These are phyloP conservation scores for Symbiodinium natans DNA, from an alignment of 73 alveolate genomes.

Conservation along the genomic window DNA sequence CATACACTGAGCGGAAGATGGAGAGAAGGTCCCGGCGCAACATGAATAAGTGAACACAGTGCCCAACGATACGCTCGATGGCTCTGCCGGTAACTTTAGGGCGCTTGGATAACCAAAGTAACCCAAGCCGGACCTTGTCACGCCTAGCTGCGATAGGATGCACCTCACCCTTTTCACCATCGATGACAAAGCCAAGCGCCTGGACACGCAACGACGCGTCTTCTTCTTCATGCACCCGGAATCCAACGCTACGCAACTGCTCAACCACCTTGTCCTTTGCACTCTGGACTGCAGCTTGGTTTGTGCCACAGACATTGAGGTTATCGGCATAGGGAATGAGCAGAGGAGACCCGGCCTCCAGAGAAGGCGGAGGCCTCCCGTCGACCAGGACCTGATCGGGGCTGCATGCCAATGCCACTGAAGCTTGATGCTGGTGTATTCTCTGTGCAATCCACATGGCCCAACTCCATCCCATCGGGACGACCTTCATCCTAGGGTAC, in stretches of 20 bases:
- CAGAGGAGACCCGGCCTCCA: background rate
- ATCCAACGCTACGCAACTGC: background rate
- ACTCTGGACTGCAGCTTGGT: background rate
- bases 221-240: constrained; percentile 41
- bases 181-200: constrained; percentile 16
- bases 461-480: constrained; percentile 92
- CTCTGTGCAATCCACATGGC: constrained; percentile 63
- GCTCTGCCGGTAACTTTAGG: constrained; percentile 29
- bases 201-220: background rate
- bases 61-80: constrained; percentile 20
- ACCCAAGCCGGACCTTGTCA: background rate
- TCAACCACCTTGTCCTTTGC: background rate
- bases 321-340: constrained; percentile 32
- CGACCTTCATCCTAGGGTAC: background rate
- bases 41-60: constrained; percentile 21
- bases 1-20: constrained; percentile 18
- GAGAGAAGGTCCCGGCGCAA: background rate
- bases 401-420: background rate
- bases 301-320: background rate
- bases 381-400: background rate
- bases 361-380: background rate
- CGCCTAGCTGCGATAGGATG: background rate
- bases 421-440: constrained; percentile 27
- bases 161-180: background rate
- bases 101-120: background rate